A percentile compares a stretch with the other conserved stretches of the same genome.
These are phyloP conservation scores for Fusarium sp. DNA, from an alignment of 2,329 filamentous ascomycete genomes.

Conservation along the genomic window DNA sequence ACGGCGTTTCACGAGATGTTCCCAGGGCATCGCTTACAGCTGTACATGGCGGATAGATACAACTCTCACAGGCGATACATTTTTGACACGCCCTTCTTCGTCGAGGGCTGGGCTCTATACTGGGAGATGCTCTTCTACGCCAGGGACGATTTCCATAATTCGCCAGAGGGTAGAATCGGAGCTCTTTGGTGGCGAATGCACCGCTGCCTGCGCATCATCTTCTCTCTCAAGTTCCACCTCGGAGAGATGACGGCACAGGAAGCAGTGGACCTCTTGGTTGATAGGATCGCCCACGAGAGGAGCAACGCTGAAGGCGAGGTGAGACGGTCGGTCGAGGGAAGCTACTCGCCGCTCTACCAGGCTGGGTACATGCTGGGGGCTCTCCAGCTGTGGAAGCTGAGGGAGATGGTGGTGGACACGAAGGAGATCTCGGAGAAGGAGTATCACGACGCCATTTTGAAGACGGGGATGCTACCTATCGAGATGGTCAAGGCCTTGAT, in stretches of 20 bases:
- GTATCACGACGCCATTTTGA: conserved; percentile 30
- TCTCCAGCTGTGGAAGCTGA: conserved; percentile 26
- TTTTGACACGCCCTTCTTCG: conserved; percentile 29
- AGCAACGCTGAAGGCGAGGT: conserved; percentile 34
- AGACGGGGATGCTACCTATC: conserved; percentile 25
- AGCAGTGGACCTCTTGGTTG: conserved; percentile 20
- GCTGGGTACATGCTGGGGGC: conserved; percentile 34
- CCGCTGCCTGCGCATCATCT: conserved; percentile 22
- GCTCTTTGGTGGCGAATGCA: conserved; percentile 37
- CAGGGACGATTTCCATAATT: conserved; percentile 26
- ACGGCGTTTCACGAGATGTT: conserved; percentile 35
- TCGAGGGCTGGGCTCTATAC: conserved; percentile 33
- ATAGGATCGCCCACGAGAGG: conserved; percentile 21
- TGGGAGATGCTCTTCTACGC: conserved; percentile 35
- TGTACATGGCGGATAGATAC: conserved; percentile 33
- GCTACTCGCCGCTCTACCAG: conserved; percentile 28
- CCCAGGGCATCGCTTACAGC: conserved; percentile 21
- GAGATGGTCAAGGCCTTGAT: conserved; percentile 35
- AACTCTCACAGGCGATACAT: conserved; percentile 30
- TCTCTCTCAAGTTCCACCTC: conserved; percentile 26
- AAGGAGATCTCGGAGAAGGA: conserved; percentile 27
- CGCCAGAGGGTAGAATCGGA: conserved; percentile 25
- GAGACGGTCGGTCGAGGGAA: conserved; percentile 27
- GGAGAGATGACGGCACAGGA: conserved; percentile 35
- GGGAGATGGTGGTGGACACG: conserved; percentile 23